A percentile compares a stretch with the other conserved stretches of the same genome.
These are phyloP conservation scores for Lathyrus aphaca DNA, from an alignment of 306 rosid species.

Conservation along the genomic window DNA sequence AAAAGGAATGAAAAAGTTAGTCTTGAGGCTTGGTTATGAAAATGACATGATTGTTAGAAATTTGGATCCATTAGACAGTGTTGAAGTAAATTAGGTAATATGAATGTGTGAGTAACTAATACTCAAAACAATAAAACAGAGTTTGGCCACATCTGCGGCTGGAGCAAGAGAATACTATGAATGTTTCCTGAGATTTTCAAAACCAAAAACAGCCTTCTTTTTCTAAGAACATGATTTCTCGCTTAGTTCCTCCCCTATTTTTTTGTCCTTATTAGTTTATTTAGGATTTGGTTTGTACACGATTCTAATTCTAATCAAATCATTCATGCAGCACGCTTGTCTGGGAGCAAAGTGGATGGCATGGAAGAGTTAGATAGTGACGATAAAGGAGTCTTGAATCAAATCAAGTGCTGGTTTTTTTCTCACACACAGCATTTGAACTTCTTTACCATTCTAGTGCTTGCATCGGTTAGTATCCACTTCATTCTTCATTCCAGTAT, in stretches of 20 bases:
- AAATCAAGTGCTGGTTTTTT: conserved; percentile 71
- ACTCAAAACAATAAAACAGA: neutral
- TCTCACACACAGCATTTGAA: conserved; percentile 85
- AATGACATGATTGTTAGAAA: conserved; percentile 21
- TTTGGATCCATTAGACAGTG: conserved; percentile 8
- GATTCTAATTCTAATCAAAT: conserved; percentile 33
- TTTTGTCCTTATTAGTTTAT: conserved; percentile 9
- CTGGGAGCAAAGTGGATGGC: conserved; percentile 66
- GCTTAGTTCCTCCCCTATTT: neutral
- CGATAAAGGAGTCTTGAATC: conserved; percentile 62
- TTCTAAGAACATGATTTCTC: neutral
- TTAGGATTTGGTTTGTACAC: conserved; percentile 31
- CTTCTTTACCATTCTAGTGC: conserved; percentile 76
- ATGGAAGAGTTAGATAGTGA: conserved; percentile 77
- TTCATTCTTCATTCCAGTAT: conserved; percentile 30
- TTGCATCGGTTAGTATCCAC: conserved; percentile 93
- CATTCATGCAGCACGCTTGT: conserved; percentile 64
- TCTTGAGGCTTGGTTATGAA: conserved; percentile 2
- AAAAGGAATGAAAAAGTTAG: conserved; percentile 16
- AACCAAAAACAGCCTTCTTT: neutral
- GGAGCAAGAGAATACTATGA: neutral
- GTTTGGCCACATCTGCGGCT: neutral
- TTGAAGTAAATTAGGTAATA: conserved; percentile 7
- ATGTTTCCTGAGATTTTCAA: neutral
- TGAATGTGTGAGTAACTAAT: neutral